Conservation (phyloP, 1,284 basidiomycete species). For the Moesziomyces parantarcticus region DNA sequence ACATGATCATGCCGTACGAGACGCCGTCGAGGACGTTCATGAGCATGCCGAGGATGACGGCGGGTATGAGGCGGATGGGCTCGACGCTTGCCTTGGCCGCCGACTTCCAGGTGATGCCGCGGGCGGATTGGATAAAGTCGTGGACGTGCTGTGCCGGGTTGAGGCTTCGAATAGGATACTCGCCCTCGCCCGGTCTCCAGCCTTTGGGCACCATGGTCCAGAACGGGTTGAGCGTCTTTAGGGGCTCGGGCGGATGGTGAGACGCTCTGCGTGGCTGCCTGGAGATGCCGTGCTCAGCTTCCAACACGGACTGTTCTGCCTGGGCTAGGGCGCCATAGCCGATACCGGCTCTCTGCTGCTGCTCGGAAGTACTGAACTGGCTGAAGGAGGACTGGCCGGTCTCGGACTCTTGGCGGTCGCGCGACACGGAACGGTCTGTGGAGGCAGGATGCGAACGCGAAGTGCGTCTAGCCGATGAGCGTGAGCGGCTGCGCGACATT, state of each 20-base stretch:
- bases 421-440: constrained; percentile 19
- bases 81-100: constrained; percentile 46
- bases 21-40: constrained; percentile 94
- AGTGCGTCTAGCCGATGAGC: constrained; percentile 14
- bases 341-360: constrained; percentile 35
- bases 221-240: constrained; percentile 30
- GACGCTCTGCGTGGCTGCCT: constrained; percentile 25
- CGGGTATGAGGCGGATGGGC: constrained; percentile 72
- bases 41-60: constrained; percentile 84
- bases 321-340: constrained; percentile 59
- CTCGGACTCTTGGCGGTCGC: constrained; percentile 29
- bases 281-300: constrained; percentile 17
- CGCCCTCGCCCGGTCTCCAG: constrained; percentile 40
- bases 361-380: constrained; percentile 31
- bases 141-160: constrained; percentile 18
- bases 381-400: constrained; percentile 32
- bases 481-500: constrained; percentile 21
- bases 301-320: constrained; percentile 44
- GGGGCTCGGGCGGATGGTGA: constrained; percentile 25
- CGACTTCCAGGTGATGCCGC: constrained; percentile 53
- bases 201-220: constrained; percentile 35
- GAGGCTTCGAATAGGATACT: constrained; percentile 9
- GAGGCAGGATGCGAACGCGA: constrained; percentile 6
- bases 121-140: constrained; percentile 15
- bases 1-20: constrained; percentile 81